Base-by-base conservation (phyloP, 1,284 basidiomycete species). In the Trichosporon sp. region DNA sequence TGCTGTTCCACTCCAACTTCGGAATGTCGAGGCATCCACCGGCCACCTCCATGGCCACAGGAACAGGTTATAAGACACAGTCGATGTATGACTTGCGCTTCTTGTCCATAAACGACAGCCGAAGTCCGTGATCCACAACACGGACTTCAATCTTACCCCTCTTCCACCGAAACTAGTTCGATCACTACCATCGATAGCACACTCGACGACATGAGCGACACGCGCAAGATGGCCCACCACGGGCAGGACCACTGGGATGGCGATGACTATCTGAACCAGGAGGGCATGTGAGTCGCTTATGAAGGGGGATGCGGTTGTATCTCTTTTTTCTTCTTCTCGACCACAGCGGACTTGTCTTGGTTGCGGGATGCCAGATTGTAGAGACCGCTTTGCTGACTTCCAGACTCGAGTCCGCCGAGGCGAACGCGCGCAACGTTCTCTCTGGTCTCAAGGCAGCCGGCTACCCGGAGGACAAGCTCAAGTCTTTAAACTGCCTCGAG, bases 171-270 rank as follows among this genome's bases (percentile, higher is more conserved):
- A n/a, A n/a, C n/a, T n/a, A n/a, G n/a, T n/a, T n/a, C n/a, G n/a
- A n/a, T n/a, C n/a, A n/a, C n/a, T n/a, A n/a, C n/a, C 21, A 33
- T 23, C 60, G 62, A 33, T 23, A 52, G 2, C 65, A 65, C 57
- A 61, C 46, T 3, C 73, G 69, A 9, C 44, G n/a, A 16, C 25
- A 29, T 27, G 25, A 54, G 25, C 27, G 49, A 54, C 49, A 29
- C 25, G 1, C 25, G 31, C 32, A 56, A 57, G 56, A 14, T 19
- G 31, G 62, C 34, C 52, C 46, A 54, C 61, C 59, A 49, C 37
- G 65, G 63, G 58, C 61, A 67, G 9, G 73, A 75, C 60, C 54
- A 60, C 29, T 77, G 75, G 75, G 67, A 69, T 37, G 74, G 71
- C 23, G 68, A 71, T 14, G 65, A 72, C n/a, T 77, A 77, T 62